phyloP scores from a whole-genome alignment of 31 red algal genomes.

The Porphyra umbilicalis region DNA sequence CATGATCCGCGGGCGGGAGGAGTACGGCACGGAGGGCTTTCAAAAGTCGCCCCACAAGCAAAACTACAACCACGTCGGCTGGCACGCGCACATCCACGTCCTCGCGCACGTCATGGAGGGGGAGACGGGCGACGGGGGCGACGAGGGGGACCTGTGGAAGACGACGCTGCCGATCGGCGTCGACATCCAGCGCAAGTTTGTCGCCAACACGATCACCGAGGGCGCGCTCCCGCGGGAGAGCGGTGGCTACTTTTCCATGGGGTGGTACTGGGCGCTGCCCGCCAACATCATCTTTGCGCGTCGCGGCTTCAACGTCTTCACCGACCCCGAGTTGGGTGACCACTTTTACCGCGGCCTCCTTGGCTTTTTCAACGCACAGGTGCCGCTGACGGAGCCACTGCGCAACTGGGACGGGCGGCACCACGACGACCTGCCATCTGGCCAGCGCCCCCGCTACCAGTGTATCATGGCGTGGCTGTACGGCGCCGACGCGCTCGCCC shows the following conservation, averaged over 20 bases:
- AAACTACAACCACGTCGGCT: not conserved
- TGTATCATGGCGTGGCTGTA: conserved; percentile 2
- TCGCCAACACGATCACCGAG: not conserved
- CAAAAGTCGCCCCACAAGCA: not conserved
- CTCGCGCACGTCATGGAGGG: not conserved
- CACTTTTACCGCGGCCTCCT: not conserved
- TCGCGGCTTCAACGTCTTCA: not conserved
- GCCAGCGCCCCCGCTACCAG: not conserved
- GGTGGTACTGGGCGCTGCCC: not conserved
- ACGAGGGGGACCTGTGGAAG: not conserved
- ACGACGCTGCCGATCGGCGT: not conserved
- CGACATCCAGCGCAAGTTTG: not conserved
- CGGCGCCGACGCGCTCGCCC: not conserved
- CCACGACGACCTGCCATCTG: not conserved
- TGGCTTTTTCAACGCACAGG: not conserved
- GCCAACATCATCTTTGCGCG: not conserved
- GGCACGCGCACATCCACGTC: not conserved
- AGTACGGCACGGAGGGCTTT: conserved; percentile 1
- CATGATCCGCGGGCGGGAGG: conserved; percentile 1
- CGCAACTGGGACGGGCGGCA: not conserved
- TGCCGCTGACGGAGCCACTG: not conserved
- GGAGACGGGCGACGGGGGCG: not conserved
- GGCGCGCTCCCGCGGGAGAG: not conserved
- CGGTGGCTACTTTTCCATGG: not conserved
- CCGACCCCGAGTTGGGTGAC: not conserved